Evolutionary conservation across 805 yeast genomes (phyloP).

Genomic region (Alloascoidea hylecoeti): DNA sequence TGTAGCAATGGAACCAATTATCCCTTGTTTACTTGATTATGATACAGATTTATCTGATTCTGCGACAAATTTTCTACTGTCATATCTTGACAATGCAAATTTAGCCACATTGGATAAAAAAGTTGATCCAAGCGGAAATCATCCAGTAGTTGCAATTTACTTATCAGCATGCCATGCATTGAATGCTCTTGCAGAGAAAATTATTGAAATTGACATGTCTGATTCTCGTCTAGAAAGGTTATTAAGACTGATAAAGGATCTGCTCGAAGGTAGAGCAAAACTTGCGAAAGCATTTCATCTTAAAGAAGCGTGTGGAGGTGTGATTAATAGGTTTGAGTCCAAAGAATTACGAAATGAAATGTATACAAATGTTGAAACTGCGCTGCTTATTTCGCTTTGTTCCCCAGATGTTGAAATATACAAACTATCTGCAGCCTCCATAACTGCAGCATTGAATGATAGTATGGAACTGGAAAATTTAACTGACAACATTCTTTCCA

Average conservation of each 20-base stretch:
- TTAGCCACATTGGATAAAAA: conserved; percentile 13
- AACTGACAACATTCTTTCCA: conserved; percentile 6
- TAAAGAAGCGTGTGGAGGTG: conserved; percentile 12
- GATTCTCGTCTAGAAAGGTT: conserved; percentile 12
- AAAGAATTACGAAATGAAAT: conserved; percentile 17
- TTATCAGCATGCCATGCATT: no score
- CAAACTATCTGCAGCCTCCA: conserved; percentile 26
- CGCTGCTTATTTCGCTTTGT: conserved; percentile 34
- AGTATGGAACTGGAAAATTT: conserved; percentile 11
- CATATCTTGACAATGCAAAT: conserved; percentile 15
- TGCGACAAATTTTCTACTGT: conserved; percentile 20
- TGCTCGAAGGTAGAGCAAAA: conserved; percentile 21
- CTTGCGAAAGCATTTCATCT: conserved; percentile 16
- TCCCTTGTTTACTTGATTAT: conserved; percentile 22
- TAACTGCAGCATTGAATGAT: conserved; percentile 16
- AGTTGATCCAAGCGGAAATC: no score
- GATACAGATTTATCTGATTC: conserved; percentile 21
- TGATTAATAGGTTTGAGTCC: conserved; percentile 12
- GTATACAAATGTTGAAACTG: conserved; percentile 31
- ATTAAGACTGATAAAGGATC: conserved; percentile 23
- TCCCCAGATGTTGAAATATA: conserved; percentile 37
- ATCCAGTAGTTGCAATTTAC: no score
- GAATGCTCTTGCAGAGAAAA: conserved; percentile 15
- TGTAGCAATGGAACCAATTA: conserved; percentile 19
- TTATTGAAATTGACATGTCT: conserved; percentile 2